A percentile compares a stretch with the other conserved stretches of the same genome.
These are phyloP conservation scores for Kazachstania bromeliacearum DNA, from an alignment of 805 yeast species.

Conservation along the genomic window DNA sequence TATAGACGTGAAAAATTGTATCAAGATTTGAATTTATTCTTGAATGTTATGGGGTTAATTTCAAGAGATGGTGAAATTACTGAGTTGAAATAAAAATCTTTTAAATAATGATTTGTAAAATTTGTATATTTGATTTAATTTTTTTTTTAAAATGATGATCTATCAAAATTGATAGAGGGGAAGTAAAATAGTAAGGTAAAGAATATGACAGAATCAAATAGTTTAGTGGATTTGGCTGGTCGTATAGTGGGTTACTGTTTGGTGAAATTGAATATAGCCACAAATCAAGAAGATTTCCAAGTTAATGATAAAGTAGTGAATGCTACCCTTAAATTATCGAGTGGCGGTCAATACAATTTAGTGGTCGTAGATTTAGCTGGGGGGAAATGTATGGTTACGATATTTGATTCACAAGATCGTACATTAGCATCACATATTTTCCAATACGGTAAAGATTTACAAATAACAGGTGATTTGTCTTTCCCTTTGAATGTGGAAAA, in stretches of 20 bases:
- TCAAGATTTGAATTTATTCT: constrained; percentile 77
- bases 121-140: neutral
- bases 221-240: neutral
- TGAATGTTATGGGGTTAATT: constrained; percentile 92
- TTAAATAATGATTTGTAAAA: neutral
- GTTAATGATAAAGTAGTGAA: neutral
- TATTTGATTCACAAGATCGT: neutral
- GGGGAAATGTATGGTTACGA: constrained; percentile 2
- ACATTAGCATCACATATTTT: neutral
- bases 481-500: neutral
- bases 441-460: neutral
- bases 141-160: neutral
- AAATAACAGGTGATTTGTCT: neutral
- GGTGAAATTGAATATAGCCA: neutral
- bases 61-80: constrained; percentile 85
- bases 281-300: neutral
- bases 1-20: constrained; percentile 51
- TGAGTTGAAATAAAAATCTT: constrained; percentile 43
- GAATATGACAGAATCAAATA: neutral
- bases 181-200: neutral
- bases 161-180: neutral
- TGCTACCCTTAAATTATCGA: neutral
- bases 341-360: neutral
- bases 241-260: neutral
- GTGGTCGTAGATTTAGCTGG: neutral